Evolutionary conservation across 208 protist genomes (phyloP).

Genomic region (Wallacemonas sp.): DNA sequence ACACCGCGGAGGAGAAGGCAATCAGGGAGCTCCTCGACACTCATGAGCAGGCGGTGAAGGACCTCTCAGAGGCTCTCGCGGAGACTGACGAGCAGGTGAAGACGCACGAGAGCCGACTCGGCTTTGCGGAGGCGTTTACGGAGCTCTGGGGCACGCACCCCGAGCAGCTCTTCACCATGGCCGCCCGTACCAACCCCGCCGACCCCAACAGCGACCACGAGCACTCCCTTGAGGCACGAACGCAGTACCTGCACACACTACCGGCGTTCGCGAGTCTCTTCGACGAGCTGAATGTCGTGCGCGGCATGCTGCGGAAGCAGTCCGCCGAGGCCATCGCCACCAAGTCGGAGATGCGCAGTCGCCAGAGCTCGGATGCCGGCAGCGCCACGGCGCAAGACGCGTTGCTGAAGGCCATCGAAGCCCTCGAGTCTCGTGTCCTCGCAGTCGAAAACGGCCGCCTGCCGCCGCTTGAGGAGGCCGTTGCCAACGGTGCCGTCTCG

Average conservation of each 20-base stretch:
- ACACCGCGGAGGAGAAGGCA: constrained; percentile 5
- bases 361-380: constrained; percentile 9
- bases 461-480: constrained; percentile 18
- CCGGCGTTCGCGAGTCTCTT: constrained; percentile 52
- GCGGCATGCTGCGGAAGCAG: constrained; percentile 58
- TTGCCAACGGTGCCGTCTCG: constrained; percentile 4
- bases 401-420: constrained; percentile 16
- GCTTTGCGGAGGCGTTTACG: constrained; percentile 37
- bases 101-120: constrained; percentile 8
- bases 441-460: constrained; percentile 28
- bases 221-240: constrained; percentile 50
- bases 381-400: constrained; percentile 3
- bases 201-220: constrained; percentile 16
- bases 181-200: constrained; percentile 19
- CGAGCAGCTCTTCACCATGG: constrained; percentile 43
- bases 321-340: constrained; percentile 43
- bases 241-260: constrained; percentile 61
- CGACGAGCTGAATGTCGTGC: constrained; percentile 69
- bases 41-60: constrained; percentile 5
- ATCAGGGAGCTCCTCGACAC: constrained; percentile 16
- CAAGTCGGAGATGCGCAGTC: constrained; percentile 28
- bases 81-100: constrained; percentile 13
- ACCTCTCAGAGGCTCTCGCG: constrained; percentile 6
- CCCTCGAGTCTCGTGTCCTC: constrained; percentile 33
- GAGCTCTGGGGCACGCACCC: constrained; percentile 51